Evolutionary conservation across 352 stramenopile species (phyloP), one percentile per base, ranked within the genome.

Genomic region (Thalassiosira exigua): DNA sequence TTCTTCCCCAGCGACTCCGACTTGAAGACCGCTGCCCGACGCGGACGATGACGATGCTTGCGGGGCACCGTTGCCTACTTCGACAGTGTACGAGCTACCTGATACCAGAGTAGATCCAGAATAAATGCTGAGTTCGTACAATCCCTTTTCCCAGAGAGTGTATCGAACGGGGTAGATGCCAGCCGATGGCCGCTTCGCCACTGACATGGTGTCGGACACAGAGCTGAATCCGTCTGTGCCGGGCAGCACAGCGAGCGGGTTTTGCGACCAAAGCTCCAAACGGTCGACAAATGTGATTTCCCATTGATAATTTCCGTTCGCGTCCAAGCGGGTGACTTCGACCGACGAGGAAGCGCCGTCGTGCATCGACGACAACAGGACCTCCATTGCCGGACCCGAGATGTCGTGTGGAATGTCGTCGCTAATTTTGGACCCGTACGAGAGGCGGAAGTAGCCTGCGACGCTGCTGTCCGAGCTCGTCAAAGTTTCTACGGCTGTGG

Each of bases 121-220:
- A 32, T 79, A 97, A 53, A 98, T 85, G n/a, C 79, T 90, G 44
- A 98, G 80, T 2, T 91, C 90, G 80, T 98, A 98, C 12, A 72
- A 79, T 5, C 96, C 96, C 3, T 90, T 95, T 46, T 96, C 92
- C 68, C 95, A 96, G 3, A 96, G 85, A 3, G 88, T 98, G 72
- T 98, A 99, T 17, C 81, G 74, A 22, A 98, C 90, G 0, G 95
- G 96, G 81, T 99, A 98, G 2, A 95, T 68, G 0, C 96, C 96
- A 44, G 51, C 67, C 0, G 67, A 84, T 4, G 95, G 89, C 0
- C 50, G 39, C 71, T 90, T 92, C 32, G 14, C 19, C 32, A 86
- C 50, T 12, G 42, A 44, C 52, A 86, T 75, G 22, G 62, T 46
- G 44, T 86, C 69, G n/a, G 69, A 68, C 11, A 81, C 70, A 26